Conservation (phyloP, 176 grass and related monocot species). For the Tuctoria greenei region DNA sequence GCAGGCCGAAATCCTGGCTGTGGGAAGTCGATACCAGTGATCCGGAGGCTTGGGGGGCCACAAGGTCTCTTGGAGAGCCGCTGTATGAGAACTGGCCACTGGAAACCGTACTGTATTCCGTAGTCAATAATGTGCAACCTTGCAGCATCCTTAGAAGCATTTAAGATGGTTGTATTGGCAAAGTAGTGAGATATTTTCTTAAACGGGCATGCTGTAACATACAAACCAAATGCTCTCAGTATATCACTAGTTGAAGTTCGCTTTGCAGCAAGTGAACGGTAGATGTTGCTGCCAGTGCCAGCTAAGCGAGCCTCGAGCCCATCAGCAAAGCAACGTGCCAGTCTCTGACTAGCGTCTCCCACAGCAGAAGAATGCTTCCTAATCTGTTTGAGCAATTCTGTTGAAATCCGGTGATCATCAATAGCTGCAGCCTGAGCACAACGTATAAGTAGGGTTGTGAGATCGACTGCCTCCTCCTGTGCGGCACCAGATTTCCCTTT, state of each 20-base stretch:
- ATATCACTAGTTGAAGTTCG: conserved; percentile 27
- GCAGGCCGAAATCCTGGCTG: conserved; percentile 44
- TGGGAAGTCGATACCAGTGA: conserved; percentile 43
- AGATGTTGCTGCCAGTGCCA: conserved; percentile 37
- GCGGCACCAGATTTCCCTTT: conserved; percentile 33
- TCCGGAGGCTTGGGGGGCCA: conserved; percentile 20
- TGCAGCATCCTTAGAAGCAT: background rate
- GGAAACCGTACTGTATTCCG: conserved; percentile 39
- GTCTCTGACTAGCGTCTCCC: conserved; percentile 38
- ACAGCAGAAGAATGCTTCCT: conserved; percentile 40
- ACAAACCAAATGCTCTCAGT: conserved; percentile 27
- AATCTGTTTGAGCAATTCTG: conserved; percentile 35
- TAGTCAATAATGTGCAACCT: conserved; percentile 45
- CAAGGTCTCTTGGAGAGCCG: conserved; percentile 9
- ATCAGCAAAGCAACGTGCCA: conserved; percentile 45
- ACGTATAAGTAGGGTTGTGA: conserved; percentile 41
- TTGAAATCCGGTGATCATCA: conserved; percentile 34
- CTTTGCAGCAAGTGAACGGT: conserved; percentile 33
- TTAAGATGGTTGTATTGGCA: conserved; percentile 29
- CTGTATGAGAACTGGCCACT: conserved; percentile 44
- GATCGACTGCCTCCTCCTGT: conserved; percentile 39
- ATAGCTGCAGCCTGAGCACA: conserved; percentile 47
- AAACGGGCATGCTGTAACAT: conserved; percentile 39
- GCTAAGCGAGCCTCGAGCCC: conserved; percentile 49
- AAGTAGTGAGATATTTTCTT: conserved; percentile 7